Evolutionary conservation across 2,329 filamentous ascomycete genomes (phyloP).

Genomic region (Penicillium sp.): DNA sequence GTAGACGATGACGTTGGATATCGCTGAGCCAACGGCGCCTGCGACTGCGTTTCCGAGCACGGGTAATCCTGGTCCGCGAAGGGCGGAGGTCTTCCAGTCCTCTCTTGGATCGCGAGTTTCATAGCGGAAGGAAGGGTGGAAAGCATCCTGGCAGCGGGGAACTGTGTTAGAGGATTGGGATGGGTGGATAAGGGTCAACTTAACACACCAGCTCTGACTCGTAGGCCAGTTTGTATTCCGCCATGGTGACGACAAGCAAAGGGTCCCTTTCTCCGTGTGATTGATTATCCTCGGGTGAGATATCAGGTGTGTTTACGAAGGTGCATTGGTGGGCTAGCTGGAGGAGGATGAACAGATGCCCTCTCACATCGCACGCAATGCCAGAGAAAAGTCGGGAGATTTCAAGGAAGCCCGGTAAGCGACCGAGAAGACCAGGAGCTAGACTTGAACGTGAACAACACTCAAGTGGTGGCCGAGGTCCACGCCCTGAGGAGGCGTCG

Average conservation of each 20-base stretch:
- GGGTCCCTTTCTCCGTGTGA: conserved; percentile 35
- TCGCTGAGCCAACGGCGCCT: conserved; percentile 74
- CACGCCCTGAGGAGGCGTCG: conserved; percentile 17
- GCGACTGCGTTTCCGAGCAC: conserved; percentile 81
- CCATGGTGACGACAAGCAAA: conserved; percentile 49
- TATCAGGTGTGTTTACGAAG: neutral
- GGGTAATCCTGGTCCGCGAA: conserved; percentile 57
- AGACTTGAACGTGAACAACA: conserved; percentile 19
- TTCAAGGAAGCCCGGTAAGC: neutral
- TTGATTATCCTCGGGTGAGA: neutral
- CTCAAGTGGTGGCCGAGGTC: conserved; percentile 22
- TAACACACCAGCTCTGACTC: conserved; percentile 29
- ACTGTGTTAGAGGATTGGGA: conserved; percentile 3
- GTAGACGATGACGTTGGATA: conserved; percentile 77
- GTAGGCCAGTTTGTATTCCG: conserved; percentile 70
- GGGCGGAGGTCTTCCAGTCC: conserved; percentile 36
- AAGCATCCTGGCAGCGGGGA: conserved; percentile 38
- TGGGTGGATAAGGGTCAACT: neutral
- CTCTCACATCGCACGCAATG: neutral
- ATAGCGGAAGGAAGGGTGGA: conserved; percentile 48
- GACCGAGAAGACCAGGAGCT: neutral
- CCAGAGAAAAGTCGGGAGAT: neutral
- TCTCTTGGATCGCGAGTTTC: conserved; percentile 33
- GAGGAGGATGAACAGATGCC: neutral
- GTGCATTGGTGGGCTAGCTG: neutral